Percentiles rank a stretch among this genome's conserved stretches.
Conservation (phyloP, 768 basidiomycete genomes). For the Hericium erinaceus region DNA sequence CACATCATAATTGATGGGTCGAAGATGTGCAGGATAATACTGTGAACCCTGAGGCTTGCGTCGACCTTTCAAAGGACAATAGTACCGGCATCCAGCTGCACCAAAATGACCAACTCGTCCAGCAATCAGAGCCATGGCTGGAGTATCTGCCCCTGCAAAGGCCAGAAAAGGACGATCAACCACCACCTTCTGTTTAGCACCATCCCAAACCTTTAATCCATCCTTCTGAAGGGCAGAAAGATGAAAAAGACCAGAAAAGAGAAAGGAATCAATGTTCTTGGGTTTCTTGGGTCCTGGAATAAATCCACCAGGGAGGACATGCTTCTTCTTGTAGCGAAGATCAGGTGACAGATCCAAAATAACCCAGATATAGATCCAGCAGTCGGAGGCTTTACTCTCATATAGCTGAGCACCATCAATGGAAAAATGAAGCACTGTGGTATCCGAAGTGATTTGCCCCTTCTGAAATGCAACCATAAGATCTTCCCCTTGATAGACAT, state of each 20-base stretch:
- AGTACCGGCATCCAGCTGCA: conserved; percentile 16
- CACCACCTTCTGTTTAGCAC: conserved; percentile 1
- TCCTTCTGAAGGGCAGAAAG: conserved; percentile 20
- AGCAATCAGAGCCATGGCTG: conserved; percentile 23
- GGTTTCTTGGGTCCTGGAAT: conserved; percentile 27
- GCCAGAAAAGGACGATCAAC: conserved; percentile 9
- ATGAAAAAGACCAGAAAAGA: conserved; percentile 25
- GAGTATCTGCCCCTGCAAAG: conserved; percentile 23
- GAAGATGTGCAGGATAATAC: conserved; percentile 23
- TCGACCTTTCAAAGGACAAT: conserved; percentile 22
- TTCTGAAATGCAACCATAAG: conserved; percentile 1
- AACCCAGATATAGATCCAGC: conserved; percentile 29
- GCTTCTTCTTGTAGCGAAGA: conserved; percentile 21
- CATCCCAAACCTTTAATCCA: conserved; percentile 20
- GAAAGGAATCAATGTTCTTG: conserved; percentile 20
- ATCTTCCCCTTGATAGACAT: conserved; percentile 12
- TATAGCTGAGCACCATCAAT: conserved; percentile 35
- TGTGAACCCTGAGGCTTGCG: conserved; percentile 20
- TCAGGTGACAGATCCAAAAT: conserved; percentile 23
- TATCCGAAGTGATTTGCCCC: conserved; percentile 11
- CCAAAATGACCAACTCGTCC: conserved; percentile 29
- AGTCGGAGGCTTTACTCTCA: conserved; percentile 19
- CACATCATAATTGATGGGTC: background rate
- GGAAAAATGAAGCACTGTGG: conserved; percentile 27
- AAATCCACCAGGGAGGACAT: conserved; percentile 22